Evolutionary conservation across 371 early-diverging fungal genomes (phyloP).

Genomic region (Fennellomyces sp.): DNA sequence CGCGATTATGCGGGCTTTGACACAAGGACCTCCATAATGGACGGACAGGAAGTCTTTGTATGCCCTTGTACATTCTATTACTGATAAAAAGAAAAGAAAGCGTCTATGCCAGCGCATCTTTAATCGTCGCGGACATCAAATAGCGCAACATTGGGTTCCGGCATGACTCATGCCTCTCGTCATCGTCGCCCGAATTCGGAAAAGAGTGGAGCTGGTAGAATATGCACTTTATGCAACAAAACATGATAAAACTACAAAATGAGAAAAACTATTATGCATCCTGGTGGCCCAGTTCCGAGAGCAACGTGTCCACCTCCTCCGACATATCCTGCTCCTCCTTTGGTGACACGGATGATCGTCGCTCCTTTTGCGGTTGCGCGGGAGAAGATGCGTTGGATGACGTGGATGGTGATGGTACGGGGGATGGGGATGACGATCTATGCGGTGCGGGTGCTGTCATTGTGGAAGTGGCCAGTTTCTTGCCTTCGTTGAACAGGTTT

Average conservation of each 20-base stretch:
- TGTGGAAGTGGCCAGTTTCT: slow-evolving; percentile 39
- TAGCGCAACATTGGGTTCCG: too few relatives aligned
- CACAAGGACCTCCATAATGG: not conserved
- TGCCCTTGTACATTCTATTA: not conserved
- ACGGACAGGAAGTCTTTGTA: not conserved
- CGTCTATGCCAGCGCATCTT: too few relatives aligned
- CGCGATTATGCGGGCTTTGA: not conserved
- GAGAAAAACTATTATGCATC: slow-evolving; percentile 28
- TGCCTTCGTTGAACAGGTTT: slow-evolving; percentile 58
- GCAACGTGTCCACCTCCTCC: slow-evolving; percentile 33
- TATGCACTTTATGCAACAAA: not conserved
- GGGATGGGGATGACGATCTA: slow-evolving; percentile 3
- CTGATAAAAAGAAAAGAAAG: too few relatives aligned
- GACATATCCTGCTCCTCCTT: slow-evolving; percentile 23
- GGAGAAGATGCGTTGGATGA: slow-evolving; percentile 12
- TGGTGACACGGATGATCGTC: not conserved
- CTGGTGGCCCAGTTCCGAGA: slow-evolving; percentile 43
- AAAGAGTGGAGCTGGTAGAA: too few relatives aligned
- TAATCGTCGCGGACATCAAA: too few relatives aligned
- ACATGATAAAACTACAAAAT: too few relatives aligned
- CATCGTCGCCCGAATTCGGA: too few relatives aligned
- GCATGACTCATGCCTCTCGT: too few relatives aligned
- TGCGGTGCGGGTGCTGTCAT: not conserved
- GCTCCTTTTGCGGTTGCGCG: not conserved
- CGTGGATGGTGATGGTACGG: slow-evolving; percentile 13